Base-by-base conservation (phyloP, 345 rosid genomes). In the Populus pruinosa region DNA sequence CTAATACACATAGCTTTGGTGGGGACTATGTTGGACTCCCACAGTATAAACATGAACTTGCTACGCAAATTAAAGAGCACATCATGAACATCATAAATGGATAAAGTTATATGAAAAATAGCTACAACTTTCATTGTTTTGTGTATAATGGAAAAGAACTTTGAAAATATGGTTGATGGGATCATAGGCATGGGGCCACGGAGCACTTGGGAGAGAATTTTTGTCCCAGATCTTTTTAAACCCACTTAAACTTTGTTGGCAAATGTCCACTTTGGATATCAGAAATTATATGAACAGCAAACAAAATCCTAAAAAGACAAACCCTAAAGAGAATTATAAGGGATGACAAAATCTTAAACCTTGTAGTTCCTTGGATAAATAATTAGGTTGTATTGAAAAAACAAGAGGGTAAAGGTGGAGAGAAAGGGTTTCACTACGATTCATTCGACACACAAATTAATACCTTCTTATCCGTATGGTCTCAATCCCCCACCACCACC, bases 211-310 rank as follows among this genome's bases (percentile, higher is more conserved):
- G 43, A 64, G 25, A 69, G 83, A 84, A 78, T 82, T 77, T 76
- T 83, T 83, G 89, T 88, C 88, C 33, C 84, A 76, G 78, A 76
- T 84, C 76, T 73, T 74, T 78, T 59, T 9, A 29, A 62, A 20
- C 61, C 72, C 63, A 49, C 74, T 27, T 68, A 44, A 8, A 65
- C 66, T 18, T 53, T 9, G 17, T 1, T 23, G 18, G 21, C 38
- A 70, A 8, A 50, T 71, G 64, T 74, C 55, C 73, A 64, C 61
- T 69, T 79, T 66, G 71, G 64, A 10, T 72, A 55, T 64, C 20
- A 20, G 71, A 75, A 47, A 67, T 50, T 66, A 33, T 39, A 12
- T 66, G 61, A 72, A 35, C 47, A 33, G 5, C 35, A 62, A 87
- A 74, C 82, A 64, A 82, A 67, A 72, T 38, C 81, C 77, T 39